Conservation (phyloP, 1,284 basidiomycete genomes). For the Chondrostereum purpureum region DNA sequence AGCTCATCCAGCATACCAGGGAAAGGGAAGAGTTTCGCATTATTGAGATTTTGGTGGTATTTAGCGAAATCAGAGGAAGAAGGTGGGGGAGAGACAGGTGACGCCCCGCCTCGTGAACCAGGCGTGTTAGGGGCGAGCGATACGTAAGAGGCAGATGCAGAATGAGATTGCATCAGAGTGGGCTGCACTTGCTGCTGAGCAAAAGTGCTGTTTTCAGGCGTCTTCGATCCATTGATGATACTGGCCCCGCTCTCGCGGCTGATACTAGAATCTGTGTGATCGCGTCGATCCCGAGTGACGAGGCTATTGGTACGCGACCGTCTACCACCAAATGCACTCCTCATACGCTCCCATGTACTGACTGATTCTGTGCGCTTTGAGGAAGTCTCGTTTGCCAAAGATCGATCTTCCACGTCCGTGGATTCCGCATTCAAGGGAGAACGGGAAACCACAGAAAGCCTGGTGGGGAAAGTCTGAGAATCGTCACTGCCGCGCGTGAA, state of each 20-base stretch:
- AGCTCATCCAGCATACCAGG: slow-evolving; percentile 80
- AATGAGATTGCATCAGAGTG: slow-evolving; percentile 51
- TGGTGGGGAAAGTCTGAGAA: slow-evolving; percentile 47
- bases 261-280: slow-evolving; percentile 62
- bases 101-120: slow-evolving; percentile 44
- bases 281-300: slow-evolving; percentile 53
- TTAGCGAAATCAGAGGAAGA: slow-evolving; percentile 49
- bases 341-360: slow-evolving; percentile 65
- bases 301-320: slow-evolving; percentile 75
- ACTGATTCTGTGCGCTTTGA: slow-evolving; percentile 48
- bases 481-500: slow-evolving; percentile 35
- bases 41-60: slow-evolving; percentile 50
- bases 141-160: slow-evolving; percentile 49
- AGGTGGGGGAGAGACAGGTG: slow-evolving; percentile 60
- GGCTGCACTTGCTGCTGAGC: slow-evolving; percentile 34
- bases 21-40: slow-evolving; percentile 84
- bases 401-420: slow-evolving; percentile 50
- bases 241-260: slow-evolving; percentile 73
- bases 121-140: slow-evolving; percentile 48
- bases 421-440: slow-evolving; percentile 49
- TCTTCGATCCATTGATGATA: slow-evolving; percentile 51
- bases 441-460: slow-evolving; percentile 54
- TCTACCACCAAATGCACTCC: slow-evolving; percentile 56
- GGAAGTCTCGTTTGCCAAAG: slow-evolving; percentile 35
- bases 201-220: slow-evolving; percentile 34